Evolutionary conservation across 306 rosid genomes (phyloP), one percentile per base, ranked within the genome.

Genomic region (Casuarina cunninghamiana): DNA sequence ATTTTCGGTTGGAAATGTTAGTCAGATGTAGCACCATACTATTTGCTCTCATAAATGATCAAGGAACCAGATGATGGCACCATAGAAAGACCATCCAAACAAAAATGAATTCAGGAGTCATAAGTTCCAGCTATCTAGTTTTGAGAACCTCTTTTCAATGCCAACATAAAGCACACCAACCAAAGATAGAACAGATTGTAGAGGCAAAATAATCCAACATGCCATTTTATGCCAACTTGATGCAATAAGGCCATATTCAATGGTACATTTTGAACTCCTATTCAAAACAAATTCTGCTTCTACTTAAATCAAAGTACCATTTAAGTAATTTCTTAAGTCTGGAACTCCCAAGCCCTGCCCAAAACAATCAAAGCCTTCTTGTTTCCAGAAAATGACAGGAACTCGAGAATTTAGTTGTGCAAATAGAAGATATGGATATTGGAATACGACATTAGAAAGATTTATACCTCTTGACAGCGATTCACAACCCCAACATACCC

Each of bases 401-500:
- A 32, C 68, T 7, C 35, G 35, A 41, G 0, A 16, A 2, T n/a
- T 26, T 66, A 1, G 32, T 16, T 8, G 7, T 17, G 32, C 42
- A 48, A 70, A 70, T 49, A 72, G 39, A 39, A 4, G 17, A 4
- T 71, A 45, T n/a, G 32, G 48, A 67, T 10, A 6, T 42, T 67
- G 71, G 50, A 67, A 62, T 35, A 62, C 17, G 32, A 67, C 50
- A 3, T 43, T 41, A 67, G 4, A 17, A 67, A 32, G 39, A 72
- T 72, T 62, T 45, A 70, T 87, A 93, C 98, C 99, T 96, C 99
- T 72, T 96, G 99, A 82, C 98, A 91, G 49, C 99, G 97, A 86
- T 96, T 96, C 78, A 96, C 99, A 75, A 96, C 97, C 13, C 97
- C 99, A 55, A 96, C 87, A 80, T 96, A 96, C 75, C 99, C 99